Conservation (phyloP, 352 stramenopile genomes). For the Peronospora tabacina region DNA sequence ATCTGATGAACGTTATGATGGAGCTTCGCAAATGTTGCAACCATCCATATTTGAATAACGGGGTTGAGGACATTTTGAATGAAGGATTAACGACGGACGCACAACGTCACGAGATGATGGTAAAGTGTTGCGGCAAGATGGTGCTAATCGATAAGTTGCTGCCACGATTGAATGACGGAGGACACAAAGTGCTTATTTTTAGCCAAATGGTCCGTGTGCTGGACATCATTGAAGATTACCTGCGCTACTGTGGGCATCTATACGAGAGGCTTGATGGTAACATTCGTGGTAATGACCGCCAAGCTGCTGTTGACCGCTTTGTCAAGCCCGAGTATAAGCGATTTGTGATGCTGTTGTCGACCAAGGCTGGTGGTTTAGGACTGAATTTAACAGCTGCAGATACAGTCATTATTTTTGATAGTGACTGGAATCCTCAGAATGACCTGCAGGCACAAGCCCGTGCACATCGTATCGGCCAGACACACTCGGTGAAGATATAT, state of each 20-base stretch:
- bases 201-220: conserved; percentile 99
- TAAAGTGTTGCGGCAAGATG: conserved; percentile 98
- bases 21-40: conserved; percentile 89
- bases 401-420: conserved; percentile 98
- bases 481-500: conserved; percentile 87
- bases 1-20: conserved; percentile 91
- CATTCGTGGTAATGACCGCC: conserved; percentile 88
- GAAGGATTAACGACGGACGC: conserved; percentile 66
- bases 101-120: conserved; percentile 89
- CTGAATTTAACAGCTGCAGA: conserved; percentile 91
- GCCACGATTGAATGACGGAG: conserved; percentile 92
- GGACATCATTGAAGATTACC: conserved; percentile 99
- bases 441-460: conserved; percentile 92
- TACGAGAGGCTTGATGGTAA: conserved; percentile 97
- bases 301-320: conserved; percentile 82
- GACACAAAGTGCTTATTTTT: conserved; percentile 98
- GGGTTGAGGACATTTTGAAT: conserved; percentile 85
- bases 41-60: conserved; percentile 89
- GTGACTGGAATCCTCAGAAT: conserved; percentile 97
- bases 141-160: conserved; percentile 99
- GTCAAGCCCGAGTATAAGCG: conserved; percentile 88
- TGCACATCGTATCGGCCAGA: conserved; percentile 89
- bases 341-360: conserved; percentile 98
- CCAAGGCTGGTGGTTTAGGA: conserved; percentile 92
- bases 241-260: conserved; percentile 87